A percentile compares a stretch with the other conserved stretches of the same genome.
These are phyloP conservation scores for Gloeophyllum trabeum DNA, from an alignment of 768 basidiomycete genomes.

Conservation along the genomic window DNA sequence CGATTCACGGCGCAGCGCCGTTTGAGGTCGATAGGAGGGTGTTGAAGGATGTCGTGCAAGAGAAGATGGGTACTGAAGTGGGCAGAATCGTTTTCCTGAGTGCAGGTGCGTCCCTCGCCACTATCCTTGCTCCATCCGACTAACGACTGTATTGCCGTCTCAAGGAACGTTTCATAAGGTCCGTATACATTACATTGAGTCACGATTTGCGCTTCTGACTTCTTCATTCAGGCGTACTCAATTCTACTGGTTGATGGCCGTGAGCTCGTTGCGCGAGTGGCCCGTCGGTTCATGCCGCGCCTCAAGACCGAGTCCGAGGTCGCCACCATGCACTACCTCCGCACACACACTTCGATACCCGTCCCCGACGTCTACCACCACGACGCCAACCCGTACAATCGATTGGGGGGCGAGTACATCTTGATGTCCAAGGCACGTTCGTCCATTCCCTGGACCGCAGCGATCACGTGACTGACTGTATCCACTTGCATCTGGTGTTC, in stretches of 20 bases:
- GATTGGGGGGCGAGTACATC: constrained; percentile 77
- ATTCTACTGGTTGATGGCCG: constrained; percentile 50
- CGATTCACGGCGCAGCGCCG: constrained; percentile 47
- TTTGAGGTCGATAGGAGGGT: constrained; percentile 70
- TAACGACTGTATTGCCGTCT: no score
- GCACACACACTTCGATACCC: constrained; percentile 57
- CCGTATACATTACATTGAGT: no score
- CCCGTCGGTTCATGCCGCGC: constrained; percentile 76
- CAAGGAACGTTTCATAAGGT: constrained; percentile 88
- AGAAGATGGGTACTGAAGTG: constrained; percentile 56
- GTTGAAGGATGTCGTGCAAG: constrained; percentile 67
- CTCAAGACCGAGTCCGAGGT: constrained; percentile 84
- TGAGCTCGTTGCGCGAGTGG: constrained; percentile 68
- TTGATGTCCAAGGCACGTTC: constrained; percentile 71
- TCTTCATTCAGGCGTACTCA: constrained; percentile 52
- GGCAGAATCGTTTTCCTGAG: constrained; percentile 64
- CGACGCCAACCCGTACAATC: constrained; percentile 77
- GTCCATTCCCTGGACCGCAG: neutral
- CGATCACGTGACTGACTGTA: constrained; percentile 1
- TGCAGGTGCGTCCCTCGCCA: constrained; percentile 40
- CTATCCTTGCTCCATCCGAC: constrained; percentile 9
- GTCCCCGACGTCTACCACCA: constrained; percentile 69
- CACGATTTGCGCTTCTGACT: constrained; percentile 1
- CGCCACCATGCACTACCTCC: constrained; percentile 74
- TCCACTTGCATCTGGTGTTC: neutral